Evolutionary conservation across 2,329 filamentous ascomycete genomes (phyloP).

Genomic region (Paraconiothyrium sp.): DNA sequence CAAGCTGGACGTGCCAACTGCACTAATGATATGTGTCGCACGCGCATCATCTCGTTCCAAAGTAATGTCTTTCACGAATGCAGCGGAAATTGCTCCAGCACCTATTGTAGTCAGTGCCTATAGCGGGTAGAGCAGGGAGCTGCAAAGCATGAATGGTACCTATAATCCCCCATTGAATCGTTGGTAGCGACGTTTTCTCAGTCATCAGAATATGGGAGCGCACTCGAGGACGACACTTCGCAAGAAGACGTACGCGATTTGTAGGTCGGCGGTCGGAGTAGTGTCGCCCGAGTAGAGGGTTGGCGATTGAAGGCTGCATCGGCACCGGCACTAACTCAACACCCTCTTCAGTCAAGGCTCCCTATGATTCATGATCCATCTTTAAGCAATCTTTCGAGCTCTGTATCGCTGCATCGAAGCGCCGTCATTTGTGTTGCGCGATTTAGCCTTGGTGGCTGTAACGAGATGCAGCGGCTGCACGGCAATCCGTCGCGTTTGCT

Average conservation of each 20-base stretch:
- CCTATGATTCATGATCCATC: too few relatives aligned
- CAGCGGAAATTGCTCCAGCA: neutral
- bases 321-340: too few relatives aligned
- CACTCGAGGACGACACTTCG: neutral
- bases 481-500: too few relatives aligned
- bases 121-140: neutral
- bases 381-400: too few relatives aligned
- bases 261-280: neutral
- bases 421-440: too few relatives aligned
- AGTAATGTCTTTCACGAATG: conserved; percentile 1
- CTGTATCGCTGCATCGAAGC: too few relatives aligned
- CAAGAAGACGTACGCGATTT: neutral
- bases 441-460: too few relatives aligned
- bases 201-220: neutral
- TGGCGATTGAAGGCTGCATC: neutral
- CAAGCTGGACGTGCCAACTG: neutral
- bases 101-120: neutral
- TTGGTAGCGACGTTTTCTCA: neutral
- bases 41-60: neutral
- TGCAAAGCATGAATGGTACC: neutral
- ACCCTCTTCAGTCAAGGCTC: too few relatives aligned
- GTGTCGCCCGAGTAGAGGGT: neutral
- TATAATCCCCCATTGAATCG: conserved; percentile 3
- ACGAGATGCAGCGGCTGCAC: too few relatives aligned
- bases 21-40: conserved; percentile 1